Evolutionary conservation across 2,329 filamentous ascomycete species (phyloP).

Genomic region (Chrysoporthe austroafricana): DNA sequence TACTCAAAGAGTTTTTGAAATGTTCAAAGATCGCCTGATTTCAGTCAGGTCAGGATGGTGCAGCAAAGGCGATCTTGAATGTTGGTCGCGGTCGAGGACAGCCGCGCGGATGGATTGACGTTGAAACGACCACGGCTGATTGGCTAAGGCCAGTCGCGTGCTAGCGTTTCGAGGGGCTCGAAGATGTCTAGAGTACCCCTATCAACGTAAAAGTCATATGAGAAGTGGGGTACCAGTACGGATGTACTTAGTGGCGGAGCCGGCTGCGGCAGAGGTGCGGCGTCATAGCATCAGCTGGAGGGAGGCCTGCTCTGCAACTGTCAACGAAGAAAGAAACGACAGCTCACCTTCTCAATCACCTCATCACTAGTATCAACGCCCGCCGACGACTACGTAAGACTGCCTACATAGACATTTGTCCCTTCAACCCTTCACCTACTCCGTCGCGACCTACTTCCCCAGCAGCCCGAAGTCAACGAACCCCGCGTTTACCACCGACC

Average conservation of each 20-base stretch:
- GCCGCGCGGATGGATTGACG: constrained; percentile 10
- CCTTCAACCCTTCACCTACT: neutral
- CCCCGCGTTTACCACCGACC: constrained; percentile 5
- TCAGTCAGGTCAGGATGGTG: neutral
- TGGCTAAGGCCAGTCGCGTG: constrained; percentile 3
- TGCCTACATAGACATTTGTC: neutral
- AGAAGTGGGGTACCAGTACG: constrained; percentile 5
- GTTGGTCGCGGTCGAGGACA: neutral
- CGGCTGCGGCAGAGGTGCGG: constrained; percentile 24
- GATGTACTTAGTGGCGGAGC: constrained; percentile 19
- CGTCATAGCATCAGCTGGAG: constrained; percentile 24
- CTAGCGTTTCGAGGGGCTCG: constrained; percentile 2
- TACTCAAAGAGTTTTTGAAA: neutral
- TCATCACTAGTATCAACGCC: neutral
- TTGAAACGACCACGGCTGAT: constrained; percentile 2
- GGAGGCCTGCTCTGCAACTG: constrained; percentile 16
- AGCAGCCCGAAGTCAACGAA: neutral
- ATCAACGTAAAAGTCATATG: no score
- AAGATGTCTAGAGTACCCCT: neutral
- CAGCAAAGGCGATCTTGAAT: neutral
- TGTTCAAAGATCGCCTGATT: neutral
- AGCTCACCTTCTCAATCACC: constrained; percentile 8
- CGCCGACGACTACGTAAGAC: neutral
- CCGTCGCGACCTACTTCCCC: neutral
- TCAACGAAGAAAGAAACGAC: constrained; percentile 13